phyloP scores from a whole-genome alignment of 768 basidiomycete species.

The Baorangia bicolor region DNA sequence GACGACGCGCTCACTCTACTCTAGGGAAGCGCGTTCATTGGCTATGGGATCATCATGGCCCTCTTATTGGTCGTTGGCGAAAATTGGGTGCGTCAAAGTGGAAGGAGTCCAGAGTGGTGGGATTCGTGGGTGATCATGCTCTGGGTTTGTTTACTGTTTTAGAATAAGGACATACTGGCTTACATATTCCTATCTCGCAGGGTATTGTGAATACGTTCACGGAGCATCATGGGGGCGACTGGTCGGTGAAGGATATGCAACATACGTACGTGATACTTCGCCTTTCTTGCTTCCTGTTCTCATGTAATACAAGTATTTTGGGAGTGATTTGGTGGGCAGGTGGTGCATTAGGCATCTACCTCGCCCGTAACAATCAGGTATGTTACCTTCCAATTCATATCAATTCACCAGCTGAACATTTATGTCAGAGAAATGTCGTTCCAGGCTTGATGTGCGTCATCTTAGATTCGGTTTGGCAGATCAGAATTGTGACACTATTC shows the following conservation, averaged over 20 bases:
- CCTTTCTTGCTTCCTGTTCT: neutral
- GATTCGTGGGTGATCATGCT: slow-evolving; percentile 67
- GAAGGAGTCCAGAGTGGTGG: slow-evolving; percentile 81
- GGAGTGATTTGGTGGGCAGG: slow-evolving; percentile 76
- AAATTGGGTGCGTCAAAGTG: slow-evolving; percentile 68
- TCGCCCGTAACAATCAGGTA: slow-evolving; percentile 76
- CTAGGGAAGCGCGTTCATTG: slow-evolving; percentile 84
- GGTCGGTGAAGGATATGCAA: slow-evolving; percentile 94
- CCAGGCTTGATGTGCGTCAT: slow-evolving; percentile 73
- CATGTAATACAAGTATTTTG: slow-evolving; percentile 48
- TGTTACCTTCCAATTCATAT: slow-evolving; percentile 12
- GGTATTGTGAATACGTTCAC: slow-evolving; percentile 85
- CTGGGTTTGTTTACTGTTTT: slow-evolving; percentile 42
- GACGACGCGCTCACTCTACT: slow-evolving; percentile 6
- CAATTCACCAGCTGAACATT: neutral
- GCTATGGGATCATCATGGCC: slow-evolving; percentile 79
- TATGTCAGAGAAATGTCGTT: slow-evolving; percentile 65
- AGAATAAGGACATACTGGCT: neutral
- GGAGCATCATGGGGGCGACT: slow-evolving; percentile 75
- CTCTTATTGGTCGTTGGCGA: slow-evolving; percentile 78
- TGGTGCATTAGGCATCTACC: slow-evolving; percentile 82
- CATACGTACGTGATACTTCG: slow-evolving; percentile 65
- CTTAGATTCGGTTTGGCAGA: neutral
- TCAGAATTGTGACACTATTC: neutral
- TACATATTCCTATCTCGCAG: neutral